Evolutionary conservation across 1,284 basidiomycete genomes (phyloP), one percentile per base, ranked within the genome.

Genomic region (Cryptococcus hybrid): DNA sequence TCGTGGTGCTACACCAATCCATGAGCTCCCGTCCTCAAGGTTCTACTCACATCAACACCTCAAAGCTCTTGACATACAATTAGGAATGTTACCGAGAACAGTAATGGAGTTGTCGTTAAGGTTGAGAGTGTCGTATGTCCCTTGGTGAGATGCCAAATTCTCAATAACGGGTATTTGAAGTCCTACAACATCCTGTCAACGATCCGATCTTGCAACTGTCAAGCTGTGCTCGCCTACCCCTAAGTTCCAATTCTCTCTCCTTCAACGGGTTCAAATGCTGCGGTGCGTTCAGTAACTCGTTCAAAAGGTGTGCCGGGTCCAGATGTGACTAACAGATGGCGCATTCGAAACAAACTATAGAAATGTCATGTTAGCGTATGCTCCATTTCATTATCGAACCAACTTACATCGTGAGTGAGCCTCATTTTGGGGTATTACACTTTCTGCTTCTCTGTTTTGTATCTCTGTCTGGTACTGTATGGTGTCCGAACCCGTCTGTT

Each of bases 161-260:
- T 99, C 96, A 74, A 99, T 99, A 53, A 90, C 87, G 47, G 94
- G 92, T 71, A 99, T 97, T 84, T 94, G 95, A 79, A 92, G 90
- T 59, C 93, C 92, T 95, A 76, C 67, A 35, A 38, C 15, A 39
- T 47, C 18, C 34, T 36, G 18, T 35, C 34, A 45, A 12, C 43
- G 37, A 51, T 40, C 48, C 24, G 13, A 36, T 49, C 30, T 7
- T 38, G 8, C 37, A 12, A 5, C 4, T 39, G 35, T 18, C 36
- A 30, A 38, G 4, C 7, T 30, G 4, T 30, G 30, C 47, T 18
- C 34, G 78, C 86, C 72, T 71, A 92, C 93, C 93, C 84, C 93
- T 82, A 52, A 97, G 84, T 75, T 97, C 93, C 59, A 99, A 84
- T 80, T 98, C 90, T 58, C 96, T 85, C 78, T 99, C 93, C 79